Base-by-base conservation (phyloP, 1,139 yeast genomes). In the Taiozyma sp. region DNA sequence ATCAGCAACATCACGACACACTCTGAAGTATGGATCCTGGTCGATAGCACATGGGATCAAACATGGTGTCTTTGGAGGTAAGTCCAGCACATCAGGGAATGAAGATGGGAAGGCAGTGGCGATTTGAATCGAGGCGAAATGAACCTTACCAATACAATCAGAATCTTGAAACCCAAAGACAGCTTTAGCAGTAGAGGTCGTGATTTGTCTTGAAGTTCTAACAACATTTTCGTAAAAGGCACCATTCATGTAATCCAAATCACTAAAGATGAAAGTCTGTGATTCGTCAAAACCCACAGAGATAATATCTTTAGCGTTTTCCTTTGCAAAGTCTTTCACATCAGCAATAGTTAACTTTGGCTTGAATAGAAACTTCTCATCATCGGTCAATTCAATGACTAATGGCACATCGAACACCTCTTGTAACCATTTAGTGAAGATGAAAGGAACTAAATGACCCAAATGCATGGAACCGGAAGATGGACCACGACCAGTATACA, bases 11-110 rank as follows among this genome's bases (percentile, higher is more conserved):
- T 95, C 99, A 71, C 99, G 81, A 71, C 97, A 89, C 32, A 95
- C 96, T 70, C 99, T 81, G 75, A 95, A 95, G 71, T 95, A 95
- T 40, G 99, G 99, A 70, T 95, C 99, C 74, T 92, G 97, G 69
- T 95, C 99, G 69, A 95, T 95, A 46, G 99, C 99, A 78, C 99
- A 95, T 41, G 99, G 99, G 70, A 95, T 95, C 70, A 95, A 76
- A 71, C 97, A 89, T 54, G 97, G 99, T 2, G 97, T 92, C 70
- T 87, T 86, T 47, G 85, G 76, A 48, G 91, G 91, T 63, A 86
- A 72, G 12, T 90, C 97, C 62, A 95, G 80, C 32, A 95, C 87
- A 60, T 87, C 96, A 3, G 99, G 99, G 79, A 89, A 95, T 14
- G 97, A 88, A 46, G 93, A 87, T 53, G 97, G 96, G 75, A 95